These are phyloP conservation scores for Mycena polygramma DNA, from an alignment of 768 basidiomycete genomes.

Conservation along the genomic window DNA sequence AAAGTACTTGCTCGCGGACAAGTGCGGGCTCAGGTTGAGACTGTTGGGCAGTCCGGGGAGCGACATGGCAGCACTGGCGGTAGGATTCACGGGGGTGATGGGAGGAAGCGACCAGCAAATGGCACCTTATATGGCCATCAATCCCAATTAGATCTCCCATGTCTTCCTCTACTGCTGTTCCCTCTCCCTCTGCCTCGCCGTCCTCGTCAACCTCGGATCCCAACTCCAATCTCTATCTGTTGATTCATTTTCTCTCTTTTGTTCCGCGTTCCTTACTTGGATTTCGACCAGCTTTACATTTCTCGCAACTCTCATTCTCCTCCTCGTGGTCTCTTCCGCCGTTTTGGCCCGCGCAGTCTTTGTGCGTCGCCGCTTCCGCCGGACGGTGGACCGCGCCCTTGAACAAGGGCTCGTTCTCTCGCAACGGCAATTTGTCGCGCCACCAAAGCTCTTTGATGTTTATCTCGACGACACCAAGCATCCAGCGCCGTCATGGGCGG, in stretches of 20 bases:
- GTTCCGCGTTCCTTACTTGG: conserved; percentile 22
- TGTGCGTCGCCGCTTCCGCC: conserved; percentile 69
- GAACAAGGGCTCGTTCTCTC: conserved; percentile 61
- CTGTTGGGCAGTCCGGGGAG: conserved; percentile 66
- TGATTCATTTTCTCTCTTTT: conserved; percentile 32
- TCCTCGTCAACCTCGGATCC: conserved; percentile 27
- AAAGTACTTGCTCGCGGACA: conserved; percentile 91
- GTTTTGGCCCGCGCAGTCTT: conserved; percentile 76
- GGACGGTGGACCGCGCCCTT: conserved; percentile 65
- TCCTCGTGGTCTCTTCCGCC: conserved; percentile 73
- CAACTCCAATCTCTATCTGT: conserved; percentile 61
- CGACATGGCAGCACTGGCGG: background rate
- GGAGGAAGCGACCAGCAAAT: background rate
- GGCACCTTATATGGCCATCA: background rate
- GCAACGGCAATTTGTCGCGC: conserved; percentile 57
- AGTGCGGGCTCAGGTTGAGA: conserved; percentile 81
- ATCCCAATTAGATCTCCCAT: background rate
- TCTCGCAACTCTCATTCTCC: conserved; percentile 77
- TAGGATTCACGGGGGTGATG: too few species aligned
- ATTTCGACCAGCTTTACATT: conserved; percentile 69
- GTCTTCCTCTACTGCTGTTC: conserved; percentile 14
- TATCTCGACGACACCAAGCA: conserved; percentile 48
- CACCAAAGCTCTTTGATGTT: conserved; percentile 65
- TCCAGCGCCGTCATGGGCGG: conserved; percentile 53
- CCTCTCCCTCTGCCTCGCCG: conserved; percentile 34